phyloP scores from a whole-genome alignment of 2,329 filamentous ascomycete genomes.

The Lachnum nothofagi region DNA sequence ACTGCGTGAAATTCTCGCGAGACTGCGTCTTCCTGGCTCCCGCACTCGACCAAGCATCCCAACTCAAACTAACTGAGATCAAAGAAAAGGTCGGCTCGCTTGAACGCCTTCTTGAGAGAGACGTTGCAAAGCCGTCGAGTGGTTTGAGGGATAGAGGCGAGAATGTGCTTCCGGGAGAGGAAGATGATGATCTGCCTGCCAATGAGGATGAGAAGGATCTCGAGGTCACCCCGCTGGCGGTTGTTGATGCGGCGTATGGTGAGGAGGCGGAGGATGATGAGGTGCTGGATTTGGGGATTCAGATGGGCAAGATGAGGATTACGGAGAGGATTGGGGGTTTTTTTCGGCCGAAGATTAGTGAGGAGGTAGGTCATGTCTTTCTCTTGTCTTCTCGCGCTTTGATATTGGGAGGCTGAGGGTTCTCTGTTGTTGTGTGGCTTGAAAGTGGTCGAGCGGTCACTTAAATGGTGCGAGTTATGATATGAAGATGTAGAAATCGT shows the following conservation, averaged over 20 bases:
- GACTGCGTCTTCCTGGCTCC: slow-evolving; percentile 40
- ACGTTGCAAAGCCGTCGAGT: slow-evolving; percentile 50
- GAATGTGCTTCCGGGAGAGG: slow-evolving; percentile 40
- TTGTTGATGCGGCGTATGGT: slow-evolving; percentile 64
- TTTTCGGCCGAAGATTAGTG: slow-evolving; percentile 62
- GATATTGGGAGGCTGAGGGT: no score
- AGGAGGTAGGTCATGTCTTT: slow-evolving; percentile 56
- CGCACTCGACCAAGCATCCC: slow-evolving; percentile 60
- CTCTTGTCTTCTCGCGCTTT: not conserved
- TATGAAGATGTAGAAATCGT: no score
- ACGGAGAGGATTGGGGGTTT: slow-evolving; percentile 71
- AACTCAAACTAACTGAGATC: slow-evolving; percentile 67
- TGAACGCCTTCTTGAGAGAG: slow-evolving; percentile 64
- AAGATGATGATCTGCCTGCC: slow-evolving; percentile 38
- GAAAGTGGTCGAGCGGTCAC: no score
- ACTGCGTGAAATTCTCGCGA: slow-evolving; percentile 38
- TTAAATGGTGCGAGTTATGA: no score
- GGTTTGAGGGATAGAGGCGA: slow-evolving; percentile 10
- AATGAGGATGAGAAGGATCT: slow-evolving; percentile 58
- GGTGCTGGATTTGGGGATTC: slow-evolving; percentile 66
- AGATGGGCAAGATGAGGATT: slow-evolving; percentile 66
- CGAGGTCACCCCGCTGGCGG: slow-evolving; percentile 57
- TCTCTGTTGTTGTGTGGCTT: no score
- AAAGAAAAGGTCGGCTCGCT: slow-evolving; percentile 73
- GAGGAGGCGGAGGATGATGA: slow-evolving; percentile 60